Base-by-base conservation (phyloP, 768 basidiomycete genomes). In the Panellus pusillus region DNA sequence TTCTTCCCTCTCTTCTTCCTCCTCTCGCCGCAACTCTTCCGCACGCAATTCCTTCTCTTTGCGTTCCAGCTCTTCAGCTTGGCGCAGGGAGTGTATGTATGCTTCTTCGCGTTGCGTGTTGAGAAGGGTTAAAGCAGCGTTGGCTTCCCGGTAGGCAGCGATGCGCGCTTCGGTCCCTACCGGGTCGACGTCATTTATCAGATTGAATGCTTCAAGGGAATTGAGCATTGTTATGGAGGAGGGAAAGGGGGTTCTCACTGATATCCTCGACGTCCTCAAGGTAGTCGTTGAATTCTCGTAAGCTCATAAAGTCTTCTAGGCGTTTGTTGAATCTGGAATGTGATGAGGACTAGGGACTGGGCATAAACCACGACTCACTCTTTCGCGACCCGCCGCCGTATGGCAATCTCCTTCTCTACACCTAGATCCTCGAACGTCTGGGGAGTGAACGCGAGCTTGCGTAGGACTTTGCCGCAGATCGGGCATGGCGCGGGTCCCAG, bases 401-500 rank as follows among this genome's bases (percentile, higher is more conserved):
- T 80, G 6, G 91, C 87, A 2, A 98, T 91, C 72, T 99, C 97
- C 66, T 94, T 95, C 72, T 97, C 94, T 1, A 97, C 93, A 0
- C 79, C 80, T 28, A 97, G 78, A 66, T 96, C 93, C 69, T 96
- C 92, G 54, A 96, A 97, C 5, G 93, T 95, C 67, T 96, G 94
- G 0, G 93, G 92, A 14, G 86, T 89, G 66, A 98, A 99, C n/a
- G 92, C 91, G 20, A 93, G 80, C 67, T 98, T 98, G 17, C 97
- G 75, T 46, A 98, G 78, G 15, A 89, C 82, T 64, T 86, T 91
- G 48, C 81, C 83, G 70, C 97, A 99, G 52, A 93, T 86, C 15
- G 97, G 97, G 77, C 97, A 98, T 3, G 93, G 93, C 2, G 93
- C 94, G 2, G 97, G 95, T 2, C 96, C 95, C 4, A 98, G 81